Conservation (phyloP, 148 eudicot species). For the Cornus florida region DNA sequence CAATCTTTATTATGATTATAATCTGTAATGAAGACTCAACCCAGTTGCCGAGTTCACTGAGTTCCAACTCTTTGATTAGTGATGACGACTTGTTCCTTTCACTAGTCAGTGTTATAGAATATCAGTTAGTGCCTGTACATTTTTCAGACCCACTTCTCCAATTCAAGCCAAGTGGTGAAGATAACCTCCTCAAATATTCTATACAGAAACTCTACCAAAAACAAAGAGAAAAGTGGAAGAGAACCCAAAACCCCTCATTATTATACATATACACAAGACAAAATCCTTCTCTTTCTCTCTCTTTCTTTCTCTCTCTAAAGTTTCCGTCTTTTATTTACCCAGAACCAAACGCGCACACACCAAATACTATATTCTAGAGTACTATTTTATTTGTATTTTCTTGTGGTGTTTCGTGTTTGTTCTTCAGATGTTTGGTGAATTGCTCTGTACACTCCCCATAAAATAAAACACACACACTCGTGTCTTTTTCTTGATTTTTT, state of each 20-base stretch:
- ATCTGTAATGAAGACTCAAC: neutral
- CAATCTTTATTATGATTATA: too few relatives aligned
- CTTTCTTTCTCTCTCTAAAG: neutral
- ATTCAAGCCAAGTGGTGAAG: neutral
- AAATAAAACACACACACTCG: neutral
- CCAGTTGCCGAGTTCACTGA: neutral
- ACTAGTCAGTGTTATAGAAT: constrained; percentile 1
- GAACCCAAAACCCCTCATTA: neutral
- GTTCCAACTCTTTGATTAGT: neutral
- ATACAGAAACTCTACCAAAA: neutral
- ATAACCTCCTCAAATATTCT: constrained; percentile 5
- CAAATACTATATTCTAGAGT: neutral
- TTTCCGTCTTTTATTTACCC: neutral
- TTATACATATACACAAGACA: constrained; percentile 4
- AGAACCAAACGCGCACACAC: neutral
- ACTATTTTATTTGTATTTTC: constrained; percentile 5
- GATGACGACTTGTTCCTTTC: neutral
- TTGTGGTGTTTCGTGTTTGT: constrained; percentile 4
- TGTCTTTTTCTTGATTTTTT: neutral
- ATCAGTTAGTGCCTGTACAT: constrained; percentile 10
- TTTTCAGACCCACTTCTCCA: constrained; percentile 7
- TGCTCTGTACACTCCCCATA: neutral
- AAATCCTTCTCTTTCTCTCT: neutral
- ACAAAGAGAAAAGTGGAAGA: neutral
- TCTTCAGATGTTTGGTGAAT: constrained; percentile 11